Percentiles rank a stretch among this genome's conserved stretches.
Evolutionary conservation across 257 asterid species (phyloP).

Genomic region (Plantago major): DNA sequence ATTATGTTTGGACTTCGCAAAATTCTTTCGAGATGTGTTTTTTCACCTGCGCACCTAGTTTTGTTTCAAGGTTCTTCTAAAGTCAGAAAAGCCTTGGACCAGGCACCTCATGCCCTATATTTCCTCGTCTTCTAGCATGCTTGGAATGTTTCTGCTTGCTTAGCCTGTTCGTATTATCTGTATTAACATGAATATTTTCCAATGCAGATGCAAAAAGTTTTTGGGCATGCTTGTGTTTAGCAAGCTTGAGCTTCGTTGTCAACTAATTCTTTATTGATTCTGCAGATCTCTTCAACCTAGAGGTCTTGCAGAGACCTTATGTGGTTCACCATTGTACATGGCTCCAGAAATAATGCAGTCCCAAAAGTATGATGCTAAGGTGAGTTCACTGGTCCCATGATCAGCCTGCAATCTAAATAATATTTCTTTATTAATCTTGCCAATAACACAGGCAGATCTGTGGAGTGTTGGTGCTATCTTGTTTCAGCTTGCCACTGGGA

Average conservation of each 20-base stretch:
- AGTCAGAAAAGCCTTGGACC: background rate
- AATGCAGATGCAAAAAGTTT: background rate
- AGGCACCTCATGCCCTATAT: slow-evolving; percentile 1
- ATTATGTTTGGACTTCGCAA: background rate
- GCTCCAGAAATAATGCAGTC: slow-evolving; percentile 95
- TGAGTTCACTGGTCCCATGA: slow-evolving; percentile 27
- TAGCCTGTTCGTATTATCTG: slow-evolving; percentile 6
- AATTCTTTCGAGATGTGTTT: background rate
- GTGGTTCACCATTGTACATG: slow-evolving; percentile 97
- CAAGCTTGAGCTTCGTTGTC: slow-evolving; percentile 13
- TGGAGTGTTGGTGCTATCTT: slow-evolving; percentile 95
- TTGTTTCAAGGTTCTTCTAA: slow-evolving; percentile 6
- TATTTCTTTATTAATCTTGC: slow-evolving; percentile 27
- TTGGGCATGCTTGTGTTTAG: background rate
- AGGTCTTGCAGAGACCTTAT: slow-evolving; percentile 80
- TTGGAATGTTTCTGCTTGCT: slow-evolving; percentile 12
- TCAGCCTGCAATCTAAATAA: slow-evolving; percentile 12
- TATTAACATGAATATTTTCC: background rate
- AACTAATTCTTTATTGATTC: slow-evolving; percentile 19
- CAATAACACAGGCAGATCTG: slow-evolving; percentile 83
- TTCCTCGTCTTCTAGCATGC: slow-evolving; percentile 5
- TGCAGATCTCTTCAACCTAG: slow-evolving; percentile 72
- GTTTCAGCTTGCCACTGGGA: slow-evolving; percentile 82
- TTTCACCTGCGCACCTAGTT: slow-evolving; percentile 3
- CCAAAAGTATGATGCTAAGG: slow-evolving; percentile 90